phyloP scores from a whole-genome alignment of 2,329 filamentous ascomycete species.

The Ophidiomyces ophidiicola region DNA sequence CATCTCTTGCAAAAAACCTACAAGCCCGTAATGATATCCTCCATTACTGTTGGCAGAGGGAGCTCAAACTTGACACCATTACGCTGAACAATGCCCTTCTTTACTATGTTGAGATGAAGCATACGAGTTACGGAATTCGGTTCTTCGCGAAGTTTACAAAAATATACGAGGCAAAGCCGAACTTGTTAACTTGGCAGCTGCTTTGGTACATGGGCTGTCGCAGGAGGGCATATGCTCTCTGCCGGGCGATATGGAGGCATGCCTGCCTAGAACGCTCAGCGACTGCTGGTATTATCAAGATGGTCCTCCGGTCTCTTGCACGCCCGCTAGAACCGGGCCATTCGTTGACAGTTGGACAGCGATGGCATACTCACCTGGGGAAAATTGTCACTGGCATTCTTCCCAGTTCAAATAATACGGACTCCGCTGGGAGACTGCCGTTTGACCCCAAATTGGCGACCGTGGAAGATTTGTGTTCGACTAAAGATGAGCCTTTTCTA shows the following conservation, averaged over 20 bases:
- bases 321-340: background rate
- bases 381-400: constrained; percentile 13
- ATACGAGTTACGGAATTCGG: constrained; percentile 12
- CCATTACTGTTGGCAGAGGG: constrained; percentile 22
- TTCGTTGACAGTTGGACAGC: background rate
- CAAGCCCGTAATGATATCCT: constrained; percentile 23
- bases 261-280: constrained; percentile 31
- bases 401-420: background rate
- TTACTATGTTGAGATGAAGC: constrained; percentile 20
- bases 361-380: constrained; percentile 5
- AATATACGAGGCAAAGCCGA: constrained; percentile 12
- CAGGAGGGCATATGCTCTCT: constrained; percentile 30
- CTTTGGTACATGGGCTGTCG: constrained; percentile 35
- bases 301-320: constrained; percentile 10
- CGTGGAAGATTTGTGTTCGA: background rate
- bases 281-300: constrained; percentile 26
- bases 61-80: constrained; percentile 20
- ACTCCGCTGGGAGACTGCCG: background rate
- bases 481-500: background rate
- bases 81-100: constrained; percentile 23
- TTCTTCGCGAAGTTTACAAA: constrained; percentile 14
- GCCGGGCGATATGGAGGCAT: constrained; percentile 38
- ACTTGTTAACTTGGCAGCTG: constrained; percentile 23
- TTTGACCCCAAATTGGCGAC: background rate
- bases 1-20: constrained; percentile 20